Evolutionary conservation across 192 early-diverging fungal genomes (phyloP).

Genomic region (Mortierella alpina): DNA sequence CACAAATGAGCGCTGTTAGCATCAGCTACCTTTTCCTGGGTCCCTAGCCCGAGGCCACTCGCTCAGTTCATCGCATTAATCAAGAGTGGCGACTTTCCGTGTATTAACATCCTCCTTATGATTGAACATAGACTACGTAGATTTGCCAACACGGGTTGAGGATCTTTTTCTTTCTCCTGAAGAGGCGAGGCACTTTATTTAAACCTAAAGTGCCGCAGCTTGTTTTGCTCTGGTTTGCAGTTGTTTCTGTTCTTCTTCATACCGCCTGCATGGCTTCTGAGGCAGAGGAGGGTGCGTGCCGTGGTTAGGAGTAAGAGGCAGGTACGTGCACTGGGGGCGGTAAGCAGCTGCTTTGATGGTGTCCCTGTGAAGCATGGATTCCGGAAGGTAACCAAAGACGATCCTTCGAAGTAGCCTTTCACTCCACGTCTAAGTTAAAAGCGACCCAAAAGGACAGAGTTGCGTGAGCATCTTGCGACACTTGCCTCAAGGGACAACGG

Average conservation of each 20-base stretch:
- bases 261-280: constrained; percentile 15
- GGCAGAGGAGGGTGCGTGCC: constrained; percentile 6
- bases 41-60: no score
- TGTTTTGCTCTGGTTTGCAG: not conserved
- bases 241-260: constrained; percentile 2
- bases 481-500: not conserved
- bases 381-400: constrained; percentile 6
- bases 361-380: constrained; percentile 10
- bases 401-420: not conserved
- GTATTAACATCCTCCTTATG: no score
- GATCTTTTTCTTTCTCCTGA: not conserved
- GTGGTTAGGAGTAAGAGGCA: constrained; percentile 2
- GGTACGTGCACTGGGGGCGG: not conserved
- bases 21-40: no score
- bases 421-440: no score
- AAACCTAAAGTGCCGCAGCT: not conserved
- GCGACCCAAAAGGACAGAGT: not conserved
- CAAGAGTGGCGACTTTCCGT: no score
- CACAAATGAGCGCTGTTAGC: no score
- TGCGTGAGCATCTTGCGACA: not conserved
- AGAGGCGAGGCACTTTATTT: not conserved
- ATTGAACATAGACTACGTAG: no score
- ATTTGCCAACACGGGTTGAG: not conserved
- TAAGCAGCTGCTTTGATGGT: constrained; percentile 6
- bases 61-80: no score